phyloP scores from a whole-genome alignment of 2,329 filamentous ascomycete genomes.

The Didymella keratinophila region DNA sequence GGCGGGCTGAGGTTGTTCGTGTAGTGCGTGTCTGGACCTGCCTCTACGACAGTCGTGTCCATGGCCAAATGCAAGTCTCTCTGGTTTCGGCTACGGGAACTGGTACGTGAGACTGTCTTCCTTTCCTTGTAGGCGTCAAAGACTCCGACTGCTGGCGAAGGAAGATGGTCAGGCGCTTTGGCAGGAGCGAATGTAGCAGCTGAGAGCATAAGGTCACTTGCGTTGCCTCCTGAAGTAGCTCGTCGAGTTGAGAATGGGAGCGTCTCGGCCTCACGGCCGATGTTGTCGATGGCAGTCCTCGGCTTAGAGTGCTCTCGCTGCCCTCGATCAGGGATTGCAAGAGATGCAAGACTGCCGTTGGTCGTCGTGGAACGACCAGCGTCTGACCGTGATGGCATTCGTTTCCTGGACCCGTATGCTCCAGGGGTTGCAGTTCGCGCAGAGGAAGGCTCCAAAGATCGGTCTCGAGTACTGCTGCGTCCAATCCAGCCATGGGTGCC shows the following conservation, averaged over 20 bases:
- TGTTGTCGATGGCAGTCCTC: constrained; percentile 50
- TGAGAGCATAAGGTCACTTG: constrained; percentile 60
- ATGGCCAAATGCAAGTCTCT: constrained; percentile 66
- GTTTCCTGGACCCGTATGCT: constrained; percentile 66
- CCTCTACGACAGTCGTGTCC: constrained; percentile 54
- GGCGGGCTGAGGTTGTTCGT: constrained; percentile 62
- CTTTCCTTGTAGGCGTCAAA: constrained; percentile 71
- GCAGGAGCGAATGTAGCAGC: constrained; percentile 45
- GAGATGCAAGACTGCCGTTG: constrained; percentile 44
- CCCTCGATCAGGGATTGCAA: constrained; percentile 48
- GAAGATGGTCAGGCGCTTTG: constrained; percentile 55
- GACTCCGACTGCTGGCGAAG: constrained; percentile 72
- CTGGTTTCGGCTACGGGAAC: constrained; percentile 80
- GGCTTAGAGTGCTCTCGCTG: constrained; percentile 42
- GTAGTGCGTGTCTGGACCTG: constrained; percentile 47
- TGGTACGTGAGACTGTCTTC: constrained; percentile 68
- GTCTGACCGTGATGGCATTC: constrained; percentile 62
- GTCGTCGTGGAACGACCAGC: constrained; percentile 42
- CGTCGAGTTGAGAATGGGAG: constrained; percentile 47
- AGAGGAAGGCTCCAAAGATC: constrained; percentile 56
- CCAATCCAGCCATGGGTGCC: constrained; percentile 50
- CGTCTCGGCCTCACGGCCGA: constrained; percentile 52
- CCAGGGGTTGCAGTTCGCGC: constrained; percentile 63
- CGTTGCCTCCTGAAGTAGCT: constrained; percentile 61
- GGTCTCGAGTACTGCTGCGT: constrained; percentile 40